A percentile compares a stretch with the other conserved stretches of the same genome.
Conservation (phyloP, 176 grass and related monocot genomes). For the Hordeum vulgare region MorexV3_pseudomolecules_assembly NC_058519.1:527011289-527011788, state of each 20-base stretch:
- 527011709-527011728: not conserved
- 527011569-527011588: not conserved
- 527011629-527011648: conserved; percentile 78
- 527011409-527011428: conserved; percentile 97
- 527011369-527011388: conserved; percentile 59
- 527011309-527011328: conserved; percentile 24
- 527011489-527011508: conserved; percentile 76
- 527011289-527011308: conserved; percentile 23
- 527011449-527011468: conserved; percentile 27
- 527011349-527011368: conserved; percentile 80
- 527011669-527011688: conserved; percentile 53
- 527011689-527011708: conserved; percentile 12
- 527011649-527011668: conserved; percentile 59
- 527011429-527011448: conserved; percentile 53
- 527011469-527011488: conserved; percentile 93
- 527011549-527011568: conserved; percentile 62
- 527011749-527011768: not conserved
- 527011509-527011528: conserved; percentile 31
- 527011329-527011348: conserved; percentile 26
- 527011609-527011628: conserved; percentile 63
- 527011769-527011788: conserved; percentile 22
- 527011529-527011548: conserved; percentile 87
- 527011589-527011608: conserved; percentile 67
- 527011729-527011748: not conserved
- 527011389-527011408: conserved; percentile 60